These are phyloP conservation scores for Citrullus colocynthis DNA, from an alignment of 306 rosid genomes.

Conservation along the genomic window DNA sequence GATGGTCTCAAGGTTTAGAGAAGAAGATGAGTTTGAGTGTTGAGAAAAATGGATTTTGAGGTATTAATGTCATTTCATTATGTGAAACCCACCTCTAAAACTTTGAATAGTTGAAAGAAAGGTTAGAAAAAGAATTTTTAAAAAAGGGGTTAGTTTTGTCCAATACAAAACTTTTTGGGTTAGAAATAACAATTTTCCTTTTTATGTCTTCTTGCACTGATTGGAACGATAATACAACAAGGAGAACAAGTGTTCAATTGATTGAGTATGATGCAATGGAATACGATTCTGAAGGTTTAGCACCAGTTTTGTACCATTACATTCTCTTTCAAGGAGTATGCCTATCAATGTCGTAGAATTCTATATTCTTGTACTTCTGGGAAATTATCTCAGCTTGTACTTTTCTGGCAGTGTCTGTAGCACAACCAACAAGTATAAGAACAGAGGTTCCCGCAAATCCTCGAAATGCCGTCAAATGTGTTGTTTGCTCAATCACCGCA, in stretches of 20 bases:
- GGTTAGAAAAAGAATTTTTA: too few relatives aligned
- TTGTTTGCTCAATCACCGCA: constrained; percentile 65
- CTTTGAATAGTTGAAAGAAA: too few relatives aligned
- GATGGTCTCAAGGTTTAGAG: too few relatives aligned
- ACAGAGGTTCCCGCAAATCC: constrained; percentile 97
- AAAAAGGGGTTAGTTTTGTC: too few relatives aligned
- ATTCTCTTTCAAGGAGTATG: constrained; percentile 21
- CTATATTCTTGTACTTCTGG: constrained; percentile 87
- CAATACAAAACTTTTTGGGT: too few relatives aligned
- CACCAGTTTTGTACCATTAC: not conserved
- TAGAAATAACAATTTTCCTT: too few relatives aligned
- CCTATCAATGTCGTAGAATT: constrained; percentile 71
- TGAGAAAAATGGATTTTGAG: too few relatives aligned
- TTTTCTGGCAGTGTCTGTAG: constrained; percentile 91
- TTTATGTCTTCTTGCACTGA: not conserved
- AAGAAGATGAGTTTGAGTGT: too few relatives aligned
- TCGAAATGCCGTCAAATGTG: constrained; percentile 85
- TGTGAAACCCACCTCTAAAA: too few relatives aligned
- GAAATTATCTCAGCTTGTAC: constrained; percentile 92
- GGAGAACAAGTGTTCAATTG: not conserved
- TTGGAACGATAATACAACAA: not conserved
- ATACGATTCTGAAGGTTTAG: not conserved
- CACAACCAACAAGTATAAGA: constrained; percentile 95
- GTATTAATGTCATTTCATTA: too few relatives aligned
- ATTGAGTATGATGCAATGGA: not conserved